Base-by-base conservation (phyloP, 2,329 filamentous ascomycete genomes). In the Leptosphaerulina australis region DNA sequence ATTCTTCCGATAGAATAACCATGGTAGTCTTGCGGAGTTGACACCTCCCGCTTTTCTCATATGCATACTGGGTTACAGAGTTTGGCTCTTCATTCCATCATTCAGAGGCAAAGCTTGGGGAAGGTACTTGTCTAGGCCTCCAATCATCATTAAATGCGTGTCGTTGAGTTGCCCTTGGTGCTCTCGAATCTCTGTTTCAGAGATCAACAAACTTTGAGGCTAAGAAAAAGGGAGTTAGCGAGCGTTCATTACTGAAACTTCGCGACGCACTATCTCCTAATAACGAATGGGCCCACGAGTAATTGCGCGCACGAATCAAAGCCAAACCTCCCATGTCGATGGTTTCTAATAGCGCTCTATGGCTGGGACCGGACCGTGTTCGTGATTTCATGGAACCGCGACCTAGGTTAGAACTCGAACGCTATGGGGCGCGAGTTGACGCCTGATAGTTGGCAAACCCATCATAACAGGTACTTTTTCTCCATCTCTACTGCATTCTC, bases 241-340 rank as follows among this genome's bases (percentile, higher is more conserved):
- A 18, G 7, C 14, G 4, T 17, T 14, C 29, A 11, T 12, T 4
- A 31, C 3, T 37, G 36, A 14, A 15, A 18, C 22, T 28, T 3
- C n/a, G 31, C 14, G 18, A 30, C 18, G 25, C 41, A 40, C 40
- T 25, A 30, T 14, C 24, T 15, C 30, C 36, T 26, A 34, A 18
- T 38, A 29, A 33, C 46, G 55, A 56, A 52, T 55, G 28, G 46
- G 20, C 17, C 30, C 41, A 37, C 37, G 47, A 11, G 24, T 12
- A 18, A 37, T 34, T n/a, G 15, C 24, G 14, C 33, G 34, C 44
- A 52, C 50, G 49, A 50, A 38, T 52, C 48, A 50, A 28, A 22
- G 22, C 46, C 35, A 49, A 46, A 50, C 38, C 26, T 39, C 37
- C 7, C 30, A 40, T 20, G 35, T 31, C 11, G 24, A 18, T 15